phyloP scores from a whole-genome alignment of 2,329 filamentous ascomycete genomes.

The Ophiocordyceps polyrhachis-furcata region DNA sequence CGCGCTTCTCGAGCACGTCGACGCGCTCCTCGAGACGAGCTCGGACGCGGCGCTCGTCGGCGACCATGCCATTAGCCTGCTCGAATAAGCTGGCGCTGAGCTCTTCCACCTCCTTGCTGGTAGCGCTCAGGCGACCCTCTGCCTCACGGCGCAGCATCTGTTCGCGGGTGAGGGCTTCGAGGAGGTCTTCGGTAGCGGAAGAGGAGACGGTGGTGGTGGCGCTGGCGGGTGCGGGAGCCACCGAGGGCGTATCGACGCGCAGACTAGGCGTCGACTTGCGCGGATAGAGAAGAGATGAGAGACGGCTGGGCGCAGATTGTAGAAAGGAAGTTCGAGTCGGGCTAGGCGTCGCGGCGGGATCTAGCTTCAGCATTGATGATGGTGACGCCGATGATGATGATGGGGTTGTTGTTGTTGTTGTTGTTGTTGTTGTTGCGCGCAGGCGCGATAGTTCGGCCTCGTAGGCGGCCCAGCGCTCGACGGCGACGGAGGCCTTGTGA shows the following conservation, averaged over 20 bases:
- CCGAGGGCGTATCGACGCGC: constrained; percentile 5
- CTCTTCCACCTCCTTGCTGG: constrained; percentile 60
- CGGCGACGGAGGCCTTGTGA: constrained; percentile 47
- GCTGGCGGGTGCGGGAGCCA: not conserved
- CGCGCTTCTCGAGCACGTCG: constrained; percentile 47
- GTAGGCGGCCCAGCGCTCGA: constrained; percentile 56
- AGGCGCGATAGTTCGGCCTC: constrained; percentile 55
- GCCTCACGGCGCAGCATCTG: constrained; percentile 47
- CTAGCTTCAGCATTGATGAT: not conserved
- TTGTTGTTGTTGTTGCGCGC: constrained; percentile 19
- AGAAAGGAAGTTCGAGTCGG: constrained; percentile 26
- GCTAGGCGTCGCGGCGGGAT: constrained; percentile 6
- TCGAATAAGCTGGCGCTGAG: constrained; percentile 57
- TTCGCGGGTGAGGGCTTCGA: constrained; percentile 46
- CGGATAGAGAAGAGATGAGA: constrained; percentile 25
- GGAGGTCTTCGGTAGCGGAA: constrained; percentile 29
- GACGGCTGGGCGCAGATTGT: constrained; percentile 21
- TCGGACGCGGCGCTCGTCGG: constrained; percentile 50
- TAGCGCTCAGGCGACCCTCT: constrained; percentile 46
- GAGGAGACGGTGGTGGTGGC: constrained; percentile 10
- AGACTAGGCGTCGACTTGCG: constrained; percentile 20
- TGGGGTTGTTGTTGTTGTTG: constrained; percentile 8
- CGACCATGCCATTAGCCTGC: constrained; percentile 79
- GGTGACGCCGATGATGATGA: not conserved
- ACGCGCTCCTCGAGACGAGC: constrained; percentile 55